These are phyloP conservation scores for Helotiales sp. DNA, from an alignment of 2,329 filamentous ascomycete genomes.

Conservation along the genomic window DNA sequence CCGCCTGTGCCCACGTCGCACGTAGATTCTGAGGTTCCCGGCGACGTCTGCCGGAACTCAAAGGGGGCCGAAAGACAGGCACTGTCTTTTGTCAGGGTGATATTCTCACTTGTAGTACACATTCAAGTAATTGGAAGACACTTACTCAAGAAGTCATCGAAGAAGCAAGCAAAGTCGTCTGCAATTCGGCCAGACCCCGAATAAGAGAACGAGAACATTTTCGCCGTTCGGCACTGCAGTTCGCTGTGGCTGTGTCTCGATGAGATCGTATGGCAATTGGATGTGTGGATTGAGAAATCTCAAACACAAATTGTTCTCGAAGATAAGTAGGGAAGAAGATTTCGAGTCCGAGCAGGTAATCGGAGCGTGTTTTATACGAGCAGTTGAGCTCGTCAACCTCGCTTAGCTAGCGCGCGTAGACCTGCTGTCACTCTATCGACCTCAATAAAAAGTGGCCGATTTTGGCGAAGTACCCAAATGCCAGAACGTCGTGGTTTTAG, in stretches of 20 bases:
- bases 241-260: too few relatives aligned
- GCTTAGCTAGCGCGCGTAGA: background rate
- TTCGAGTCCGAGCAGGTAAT: background rate
- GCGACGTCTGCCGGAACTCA: background rate
- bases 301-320: background rate
- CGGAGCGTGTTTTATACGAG: background rate
- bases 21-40: background rate
- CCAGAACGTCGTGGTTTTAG: too few relatives aligned
- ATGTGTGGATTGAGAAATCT: background rate
- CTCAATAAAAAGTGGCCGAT: too few relatives aligned
- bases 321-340: background rate
- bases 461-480: too few relatives aligned
- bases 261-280: too few relatives aligned
- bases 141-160: background rate
- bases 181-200: background rate
- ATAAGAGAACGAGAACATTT: background rate
- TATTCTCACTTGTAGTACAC: background rate
- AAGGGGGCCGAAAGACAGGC: background rate
- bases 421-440: background rate
- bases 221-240: background rate
- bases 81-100: background rate
- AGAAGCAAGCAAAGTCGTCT: background rate
- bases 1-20: background rate
- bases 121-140: background rate
- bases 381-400: background rate